phyloP scores from a whole-genome alignment of 441 rosid species.

The Croton laevigatus region DNA sequence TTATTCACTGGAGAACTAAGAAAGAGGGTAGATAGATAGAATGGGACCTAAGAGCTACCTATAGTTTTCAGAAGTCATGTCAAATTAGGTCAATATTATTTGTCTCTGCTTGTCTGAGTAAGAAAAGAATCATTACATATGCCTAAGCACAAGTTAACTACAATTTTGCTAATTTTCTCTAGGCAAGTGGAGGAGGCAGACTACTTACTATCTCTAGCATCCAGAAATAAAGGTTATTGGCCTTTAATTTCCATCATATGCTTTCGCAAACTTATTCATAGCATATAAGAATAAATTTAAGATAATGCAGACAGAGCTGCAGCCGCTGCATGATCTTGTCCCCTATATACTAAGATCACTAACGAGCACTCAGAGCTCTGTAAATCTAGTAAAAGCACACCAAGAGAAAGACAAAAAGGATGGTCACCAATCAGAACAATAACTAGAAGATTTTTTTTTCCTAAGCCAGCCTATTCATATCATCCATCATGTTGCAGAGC shows the following conservation, averaged over 20 bases:
- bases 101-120: background rate
- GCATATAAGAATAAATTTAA: background rate
- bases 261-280: background rate
- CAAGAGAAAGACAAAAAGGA: no score
- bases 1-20: no score
- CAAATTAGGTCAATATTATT: no score
- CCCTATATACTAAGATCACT: background rate
- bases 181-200: constrained; percentile 2
- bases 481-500: background rate
- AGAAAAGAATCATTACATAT: background rate
- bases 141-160: background rate
- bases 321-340: background rate
- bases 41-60: no score
- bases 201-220: background rate
- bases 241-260: background rate
- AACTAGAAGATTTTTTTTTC: no score
- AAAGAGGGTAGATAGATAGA: no score
- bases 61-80: no score
- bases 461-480: no score
- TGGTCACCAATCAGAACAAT: no score
- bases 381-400: background rate
- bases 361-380: background rate
- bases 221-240: background rate
- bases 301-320: background rate
- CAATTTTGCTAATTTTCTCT: background rate